Conservation (phyloP, 225 moss, liverwort and hornwort genomes). For the Asterella californica region DNA sequence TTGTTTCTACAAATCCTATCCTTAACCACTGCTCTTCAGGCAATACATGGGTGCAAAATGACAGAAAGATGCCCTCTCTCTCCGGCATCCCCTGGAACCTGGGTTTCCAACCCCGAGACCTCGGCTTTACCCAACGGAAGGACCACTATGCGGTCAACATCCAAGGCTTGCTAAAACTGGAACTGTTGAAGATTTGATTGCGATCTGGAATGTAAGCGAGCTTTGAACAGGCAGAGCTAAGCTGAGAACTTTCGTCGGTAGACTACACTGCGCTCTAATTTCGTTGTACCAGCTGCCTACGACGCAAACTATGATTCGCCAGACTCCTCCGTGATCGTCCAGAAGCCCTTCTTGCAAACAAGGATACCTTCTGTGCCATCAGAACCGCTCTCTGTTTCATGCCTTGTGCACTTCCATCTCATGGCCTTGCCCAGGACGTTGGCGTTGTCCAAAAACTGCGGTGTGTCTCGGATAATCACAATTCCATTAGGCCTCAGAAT, state of each 20-base stretch:
- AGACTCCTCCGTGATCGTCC: slow-evolving; percentile 41
- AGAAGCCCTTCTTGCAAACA: slow-evolving; percentile 68
- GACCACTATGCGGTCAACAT: slow-evolving; percentile 3
- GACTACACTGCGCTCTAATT: slow-evolving; percentile 10
- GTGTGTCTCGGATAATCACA: slow-evolving; percentile 67
- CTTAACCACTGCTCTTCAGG: background rate
- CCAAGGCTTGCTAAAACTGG: slow-evolving; percentile 17
- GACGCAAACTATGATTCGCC: slow-evolving; percentile 12
- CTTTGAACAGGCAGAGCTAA: slow-evolving; percentile 11
- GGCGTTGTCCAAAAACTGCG: slow-evolving; percentile 64
- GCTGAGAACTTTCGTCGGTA: background rate
- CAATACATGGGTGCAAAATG: slow-evolving; percentile 17
- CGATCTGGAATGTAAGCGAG: slow-evolving; percentile 2
- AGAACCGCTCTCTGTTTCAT: slow-evolving; percentile 76
- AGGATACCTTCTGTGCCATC: slow-evolving; percentile 63
- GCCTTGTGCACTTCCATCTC: slow-evolving; percentile 75
- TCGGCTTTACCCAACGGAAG: slow-evolving; percentile 13
- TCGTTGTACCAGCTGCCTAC: background rate
- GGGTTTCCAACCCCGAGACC: background rate
- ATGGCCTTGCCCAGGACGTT: slow-evolving; percentile 68
- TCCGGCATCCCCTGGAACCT: background rate
- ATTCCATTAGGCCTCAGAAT: slow-evolving; percentile 75
- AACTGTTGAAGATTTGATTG: slow-evolving; percentile 8
- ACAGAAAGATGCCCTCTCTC: background rate
- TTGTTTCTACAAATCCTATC: slow-evolving; percentile 23